Conservation (phyloP, 495 filamentous ascomycete genomes). For the Cairneyella variabilis region DNA sequence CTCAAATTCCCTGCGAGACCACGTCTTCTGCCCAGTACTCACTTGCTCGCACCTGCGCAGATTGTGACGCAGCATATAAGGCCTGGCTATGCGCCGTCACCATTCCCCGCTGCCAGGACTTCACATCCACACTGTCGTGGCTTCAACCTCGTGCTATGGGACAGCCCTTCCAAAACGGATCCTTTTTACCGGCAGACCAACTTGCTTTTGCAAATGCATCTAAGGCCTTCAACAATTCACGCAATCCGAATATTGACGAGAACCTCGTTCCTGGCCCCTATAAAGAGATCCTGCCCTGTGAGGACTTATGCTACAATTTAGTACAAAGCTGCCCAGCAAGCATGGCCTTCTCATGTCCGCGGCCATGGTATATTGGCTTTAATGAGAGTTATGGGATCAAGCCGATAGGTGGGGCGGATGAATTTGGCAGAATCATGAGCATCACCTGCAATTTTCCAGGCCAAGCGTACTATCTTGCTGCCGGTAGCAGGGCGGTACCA, state of each 20-base stretch:
- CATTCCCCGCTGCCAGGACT: slow-evolving; percentile 89
- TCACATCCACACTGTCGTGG: slow-evolving; percentile 48
- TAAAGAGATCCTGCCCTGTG: slow-evolving; percentile 86
- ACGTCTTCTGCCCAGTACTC: slow-evolving; percentile 66
- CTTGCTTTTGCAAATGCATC: slow-evolving; percentile 28
- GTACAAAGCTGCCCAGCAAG: slow-evolving; percentile 79
- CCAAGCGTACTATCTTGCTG: slow-evolving; percentile 5
- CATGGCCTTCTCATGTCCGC: slow-evolving; percentile 75
- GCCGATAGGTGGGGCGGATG: background rate
- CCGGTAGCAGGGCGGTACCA: background rate
- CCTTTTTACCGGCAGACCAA: slow-evolving; percentile 36
- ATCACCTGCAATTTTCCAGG: slow-evolving; percentile 29
- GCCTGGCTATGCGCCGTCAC: slow-evolving; percentile 90
- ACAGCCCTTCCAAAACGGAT: slow-evolving; percentile 66
- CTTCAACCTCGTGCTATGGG: slow-evolving; percentile 66
- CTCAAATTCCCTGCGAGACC: slow-evolving; percentile 82
- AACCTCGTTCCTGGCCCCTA: slow-evolving; percentile 80
- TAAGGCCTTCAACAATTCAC: slow-evolving; percentile 41
- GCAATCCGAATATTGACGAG: slow-evolving; percentile 69
- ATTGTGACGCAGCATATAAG: slow-evolving; percentile 81
- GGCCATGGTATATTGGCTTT: slow-evolving; percentile 44
- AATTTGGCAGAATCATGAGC: slow-evolving; percentile 11
- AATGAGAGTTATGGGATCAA: slow-evolving; percentile 60
- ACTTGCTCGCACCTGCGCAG: slow-evolving; percentile 65
- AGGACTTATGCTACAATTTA: slow-evolving; percentile 76